These are phyloP conservation scores for Nakazawaea ernobii DNA, from an alignment of 805 yeast genomes.

Conservation along the genomic window DNA sequence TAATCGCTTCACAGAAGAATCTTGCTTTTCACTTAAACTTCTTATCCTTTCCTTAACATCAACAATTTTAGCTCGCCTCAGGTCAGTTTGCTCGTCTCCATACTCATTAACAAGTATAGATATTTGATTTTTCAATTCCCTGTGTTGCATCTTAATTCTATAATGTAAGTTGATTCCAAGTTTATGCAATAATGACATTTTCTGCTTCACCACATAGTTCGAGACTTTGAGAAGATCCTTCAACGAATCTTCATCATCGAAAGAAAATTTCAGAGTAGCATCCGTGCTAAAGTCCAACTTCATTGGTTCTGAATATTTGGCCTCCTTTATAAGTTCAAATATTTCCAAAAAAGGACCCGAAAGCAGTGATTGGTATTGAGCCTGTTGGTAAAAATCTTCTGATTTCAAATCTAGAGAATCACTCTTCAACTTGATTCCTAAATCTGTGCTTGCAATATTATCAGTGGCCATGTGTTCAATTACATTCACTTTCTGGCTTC, in stretches of 20 bases:
- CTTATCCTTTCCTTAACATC: neutral
- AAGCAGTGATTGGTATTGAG: neutral
- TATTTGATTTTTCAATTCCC: slow-evolving; percentile 37
- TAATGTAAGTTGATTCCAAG: slow-evolving; percentile 30
- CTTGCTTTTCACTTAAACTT: slow-evolving; percentile 12
- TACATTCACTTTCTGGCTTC: neutral
- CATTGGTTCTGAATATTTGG: neutral
- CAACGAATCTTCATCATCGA: slow-evolving; percentile 1
- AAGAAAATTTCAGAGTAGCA: neutral
- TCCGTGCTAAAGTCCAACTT: neutral
- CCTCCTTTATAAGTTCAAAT: neutral
- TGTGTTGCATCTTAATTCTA: slow-evolving; percentile 31
- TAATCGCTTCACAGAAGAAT: slow-evolving; percentile 3
- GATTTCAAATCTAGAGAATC: neutral
- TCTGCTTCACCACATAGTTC: neutral
- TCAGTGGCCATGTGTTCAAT: neutral
- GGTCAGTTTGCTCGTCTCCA: slow-evolving; percentile 12
- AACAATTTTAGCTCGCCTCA: slow-evolving; percentile 9
- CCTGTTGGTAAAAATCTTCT: neutral
- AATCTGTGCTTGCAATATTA: neutral
- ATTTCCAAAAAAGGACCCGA: slow-evolving; percentile 1
- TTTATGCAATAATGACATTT: slow-evolving; percentile 17
- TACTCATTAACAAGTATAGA: slow-evolving; percentile 19
- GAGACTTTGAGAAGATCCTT: neutral
- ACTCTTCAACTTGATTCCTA: neutral